Evolutionary conservation across 495 filamentous ascomycete genomes (phyloP).

Genomic region (Penicillium desertorum): DNA sequence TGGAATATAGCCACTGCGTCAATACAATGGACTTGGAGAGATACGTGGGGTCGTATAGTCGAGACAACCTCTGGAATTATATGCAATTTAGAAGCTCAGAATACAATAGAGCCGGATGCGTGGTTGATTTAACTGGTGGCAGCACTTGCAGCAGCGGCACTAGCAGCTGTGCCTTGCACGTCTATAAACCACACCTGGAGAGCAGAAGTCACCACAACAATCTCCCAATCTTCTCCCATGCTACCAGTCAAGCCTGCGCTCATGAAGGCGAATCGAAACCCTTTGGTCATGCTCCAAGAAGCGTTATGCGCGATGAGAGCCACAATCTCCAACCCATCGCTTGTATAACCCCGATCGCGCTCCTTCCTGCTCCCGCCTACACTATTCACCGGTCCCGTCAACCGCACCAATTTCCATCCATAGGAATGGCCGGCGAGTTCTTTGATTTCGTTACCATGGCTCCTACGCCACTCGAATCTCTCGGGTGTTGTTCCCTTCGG

Average conservation of each 20-base stretch:
- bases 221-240: conserved; percentile 18
- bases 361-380: conserved; percentile 16
- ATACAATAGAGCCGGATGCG: too few relatives aligned
- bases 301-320: conserved; percentile 22
- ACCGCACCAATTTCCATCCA: conserved; percentile 20
- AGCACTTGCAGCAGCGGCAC: background rate
- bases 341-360: conserved; percentile 13
- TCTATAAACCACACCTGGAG: conserved; percentile 21
- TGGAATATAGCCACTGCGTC: too few relatives aligned
- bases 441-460: conserved; percentile 20
- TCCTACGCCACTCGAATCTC: conserved; percentile 18
- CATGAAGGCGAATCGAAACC: conserved; percentile 17
- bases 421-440: conserved; percentile 15
- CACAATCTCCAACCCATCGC: conserved; percentile 22
- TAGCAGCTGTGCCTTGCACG: background rate
- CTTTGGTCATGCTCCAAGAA: conserved; percentile 20
- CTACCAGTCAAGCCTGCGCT: conserved; percentile 15
- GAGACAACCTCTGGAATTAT: too few relatives aligned
- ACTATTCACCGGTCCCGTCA: conserved; percentile 4
- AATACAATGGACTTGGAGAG: too few relatives aligned
- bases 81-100: too few relatives aligned
- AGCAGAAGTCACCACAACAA: conserved; percentile 13
- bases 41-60: too few relatives aligned
- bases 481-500: conserved; percentile 11
- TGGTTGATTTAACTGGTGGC: background rate